A percentile compares a stretch with the other conserved stretches of the same genome.
phyloP scores from a whole-genome alignment of 2,329 filamentous ascomycete genomes.

The Cordyceps pruinosa region DNA sequence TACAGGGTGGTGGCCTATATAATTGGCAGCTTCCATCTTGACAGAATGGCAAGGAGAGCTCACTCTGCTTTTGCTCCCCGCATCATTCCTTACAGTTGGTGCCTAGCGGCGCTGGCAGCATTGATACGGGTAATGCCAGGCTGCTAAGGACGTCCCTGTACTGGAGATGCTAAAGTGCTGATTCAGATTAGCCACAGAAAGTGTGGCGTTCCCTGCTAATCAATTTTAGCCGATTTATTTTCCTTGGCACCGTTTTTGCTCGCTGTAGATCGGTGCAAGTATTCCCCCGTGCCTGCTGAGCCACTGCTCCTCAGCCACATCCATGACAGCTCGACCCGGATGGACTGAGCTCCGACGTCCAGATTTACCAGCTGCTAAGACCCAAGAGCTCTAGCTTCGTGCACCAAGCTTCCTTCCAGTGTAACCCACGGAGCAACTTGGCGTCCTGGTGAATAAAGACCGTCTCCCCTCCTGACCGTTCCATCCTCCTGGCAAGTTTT shows the following conservation, averaged over 20 bases:
- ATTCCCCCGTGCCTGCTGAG: background rate
- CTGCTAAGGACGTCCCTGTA: too few relatives aligned
- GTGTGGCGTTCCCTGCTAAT: too few relatives aligned
- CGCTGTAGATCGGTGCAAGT: background rate
- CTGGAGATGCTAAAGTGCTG: too few relatives aligned
- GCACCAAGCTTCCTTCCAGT: background rate
- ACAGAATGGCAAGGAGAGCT: too few relatives aligned
- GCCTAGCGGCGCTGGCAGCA: too few relatives aligned
- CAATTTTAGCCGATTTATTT: too few relatives aligned
- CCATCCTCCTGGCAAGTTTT: background rate
- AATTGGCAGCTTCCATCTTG: too few relatives aligned
- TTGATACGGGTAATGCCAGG: too few relatives aligned
- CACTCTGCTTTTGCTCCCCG: background rate
- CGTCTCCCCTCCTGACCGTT: background rate
- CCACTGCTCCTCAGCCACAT: background rate
- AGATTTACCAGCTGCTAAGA: background rate
- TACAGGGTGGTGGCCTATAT: too few relatives aligned
- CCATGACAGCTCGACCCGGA: constrained; percentile 23
- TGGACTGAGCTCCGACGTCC: constrained; percentile 18
- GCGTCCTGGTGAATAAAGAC: background rate
- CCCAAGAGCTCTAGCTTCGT: background rate
- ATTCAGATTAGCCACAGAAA: too few relatives aligned
- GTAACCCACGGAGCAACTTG: background rate
- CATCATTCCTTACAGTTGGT: too few relatives aligned
- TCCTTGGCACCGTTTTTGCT: too few relatives aligned